Conservation (phyloP, 2,329 filamentous ascomycete genomes). For the Cordyceps cateniannulata region DNA sequence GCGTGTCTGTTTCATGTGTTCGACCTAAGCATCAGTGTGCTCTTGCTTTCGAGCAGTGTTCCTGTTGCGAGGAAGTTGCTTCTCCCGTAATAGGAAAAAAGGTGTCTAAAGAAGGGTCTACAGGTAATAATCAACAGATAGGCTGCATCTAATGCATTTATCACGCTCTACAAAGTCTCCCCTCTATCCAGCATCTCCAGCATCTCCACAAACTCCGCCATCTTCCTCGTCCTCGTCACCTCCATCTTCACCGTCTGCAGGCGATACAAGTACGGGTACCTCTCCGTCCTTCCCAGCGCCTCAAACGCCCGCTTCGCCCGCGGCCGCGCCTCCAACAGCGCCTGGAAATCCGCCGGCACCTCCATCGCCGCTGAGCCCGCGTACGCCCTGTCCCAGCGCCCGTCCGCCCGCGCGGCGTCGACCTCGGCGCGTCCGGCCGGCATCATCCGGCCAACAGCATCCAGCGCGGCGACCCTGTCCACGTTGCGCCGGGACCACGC, state of each 20-base stretch:
- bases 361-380: constrained; percentile 39
- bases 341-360: constrained; percentile 43
- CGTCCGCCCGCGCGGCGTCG: constrained; percentile 49
- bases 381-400: constrained; percentile 53
- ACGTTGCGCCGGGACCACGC: constrained; percentile 57
- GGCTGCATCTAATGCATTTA: no score
- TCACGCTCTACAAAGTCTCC: constrained; percentile 21
- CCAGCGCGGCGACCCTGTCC: constrained; percentile 38
- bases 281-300: constrained; percentile 35
- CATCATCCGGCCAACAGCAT: constrained; percentile 41
- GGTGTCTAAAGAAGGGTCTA: no score
- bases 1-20: no score
- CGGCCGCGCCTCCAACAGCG: constrained; percentile 27
- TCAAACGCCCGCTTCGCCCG: constrained; percentile 30
- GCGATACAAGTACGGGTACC: constrained; percentile 40
- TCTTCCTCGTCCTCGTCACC: constrained; percentile 30
- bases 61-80: no score
- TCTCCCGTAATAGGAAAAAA: no score
- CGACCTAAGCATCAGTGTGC: no score
- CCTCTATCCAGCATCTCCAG: constrained; percentile 32
- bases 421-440: constrained; percentile 42
- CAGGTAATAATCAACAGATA: no score
- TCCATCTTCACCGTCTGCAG: constrained; percentile 35
- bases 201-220: constrained; percentile 34
- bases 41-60: no score